Conservation (phyloP, 257 asterid genomes). For the Solanum piurae region DNA sequence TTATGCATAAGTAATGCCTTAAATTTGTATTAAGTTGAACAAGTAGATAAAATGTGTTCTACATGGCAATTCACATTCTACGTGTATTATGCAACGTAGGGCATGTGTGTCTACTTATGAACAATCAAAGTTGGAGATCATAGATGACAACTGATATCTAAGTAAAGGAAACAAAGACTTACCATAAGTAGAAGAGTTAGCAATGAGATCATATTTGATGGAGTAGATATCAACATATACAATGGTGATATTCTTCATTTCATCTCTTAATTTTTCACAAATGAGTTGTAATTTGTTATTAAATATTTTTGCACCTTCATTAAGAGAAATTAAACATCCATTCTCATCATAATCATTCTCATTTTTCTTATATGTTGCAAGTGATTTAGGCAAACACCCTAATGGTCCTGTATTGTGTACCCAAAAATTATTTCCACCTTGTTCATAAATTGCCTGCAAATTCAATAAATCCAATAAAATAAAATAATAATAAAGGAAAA, state of each 20-base stretch:
- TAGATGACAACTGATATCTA: not conserved
- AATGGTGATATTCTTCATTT: conserved; percentile 14
- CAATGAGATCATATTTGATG: conserved; percentile 33
- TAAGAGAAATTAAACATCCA: conserved; percentile 27
- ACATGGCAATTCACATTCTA: not conserved
- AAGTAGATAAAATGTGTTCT: no score
- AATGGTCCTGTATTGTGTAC: conserved; percentile 43
- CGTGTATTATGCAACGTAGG: not conserved
- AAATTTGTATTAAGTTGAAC: not conserved
- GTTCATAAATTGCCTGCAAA: conserved; percentile 12
- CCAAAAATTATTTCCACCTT: conserved; percentile 38
- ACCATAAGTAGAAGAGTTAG: conserved; percentile 24
- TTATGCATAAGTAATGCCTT: not conserved
- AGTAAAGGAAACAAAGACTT: not conserved
- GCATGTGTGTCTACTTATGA: no score
- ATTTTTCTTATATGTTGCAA: conserved; percentile 7
- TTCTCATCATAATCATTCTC: conserved; percentile 16
- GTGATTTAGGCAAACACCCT: conserved; percentile 36
- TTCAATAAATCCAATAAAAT: not conserved
- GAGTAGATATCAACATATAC: conserved; percentile 39
- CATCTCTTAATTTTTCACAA: conserved; percentile 8
- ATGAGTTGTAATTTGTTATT: conserved; percentile 10
- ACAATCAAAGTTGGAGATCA: not conserved
- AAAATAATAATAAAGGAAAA: not conserved
- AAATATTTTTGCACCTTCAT: conserved; percentile 27